Percentiles rank a stretch among this genome's conserved stretches.
Evolutionary conservation across 805 yeast species (phyloP).

Genomic region (Candida silvicultrix): DNA sequence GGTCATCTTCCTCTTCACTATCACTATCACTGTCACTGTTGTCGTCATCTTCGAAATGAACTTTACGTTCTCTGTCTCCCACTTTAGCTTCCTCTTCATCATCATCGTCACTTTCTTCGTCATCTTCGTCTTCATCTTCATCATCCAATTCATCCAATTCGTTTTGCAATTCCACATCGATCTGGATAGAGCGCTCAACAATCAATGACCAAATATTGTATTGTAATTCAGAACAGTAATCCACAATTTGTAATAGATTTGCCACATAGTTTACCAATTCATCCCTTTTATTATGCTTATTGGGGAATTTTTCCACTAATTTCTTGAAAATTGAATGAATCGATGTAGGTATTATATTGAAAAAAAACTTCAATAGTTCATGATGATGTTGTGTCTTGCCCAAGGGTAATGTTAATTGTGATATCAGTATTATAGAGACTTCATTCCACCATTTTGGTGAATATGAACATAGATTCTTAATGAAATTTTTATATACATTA

Average conservation of each 20-base stretch:
- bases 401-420: conserved; percentile 42
- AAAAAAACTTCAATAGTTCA: conserved; percentile 52
- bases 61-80: conserved; percentile 19
- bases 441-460: conserved; percentile 88
- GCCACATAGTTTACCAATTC: conserved; percentile 56
- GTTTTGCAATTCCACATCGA: conserved; percentile 90
- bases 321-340: conserved; percentile 54
- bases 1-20: conserved; percentile 26
- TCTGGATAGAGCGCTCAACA: conserved; percentile 71
- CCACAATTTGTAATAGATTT: conserved; percentile 53
- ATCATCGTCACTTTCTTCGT: conserved; percentile 31
- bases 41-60: conserved; percentile 20
- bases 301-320: conserved; percentile 66
- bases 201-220: conserved; percentile 74
- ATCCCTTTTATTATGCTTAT: conserved; percentile 55
- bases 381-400: conserved; percentile 48
- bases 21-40: conserved; percentile 26
- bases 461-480: conserved; percentile 74
- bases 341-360: conserved; percentile 77
- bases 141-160: conserved; percentile 83
- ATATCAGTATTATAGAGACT: conserved; percentile 62
- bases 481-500: conserved; percentile 59
- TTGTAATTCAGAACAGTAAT: conserved; percentile 73
- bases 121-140: conserved; percentile 53
- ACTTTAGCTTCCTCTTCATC: conserved; percentile 27